These are phyloP conservation scores for Xylaria intraflava DNA, from an alignment of 495 filamentous ascomycete species.

Conservation along the genomic window DNA sequence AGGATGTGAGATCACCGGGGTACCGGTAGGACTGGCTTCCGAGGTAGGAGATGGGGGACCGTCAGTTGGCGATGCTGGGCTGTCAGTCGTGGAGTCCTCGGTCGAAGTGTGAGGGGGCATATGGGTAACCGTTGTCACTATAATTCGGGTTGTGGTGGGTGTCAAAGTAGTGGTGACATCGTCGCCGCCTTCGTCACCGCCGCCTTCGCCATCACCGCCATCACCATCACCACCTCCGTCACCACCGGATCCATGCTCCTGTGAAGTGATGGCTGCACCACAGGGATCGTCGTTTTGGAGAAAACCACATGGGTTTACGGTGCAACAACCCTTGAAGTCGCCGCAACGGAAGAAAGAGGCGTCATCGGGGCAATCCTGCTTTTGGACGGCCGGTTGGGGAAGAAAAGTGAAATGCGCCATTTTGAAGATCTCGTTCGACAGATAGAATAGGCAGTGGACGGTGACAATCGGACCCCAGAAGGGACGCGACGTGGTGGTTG, in stretches of 20 bases:
- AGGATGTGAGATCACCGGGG: neutral
- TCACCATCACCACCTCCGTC: neutral
- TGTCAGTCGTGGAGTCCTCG: neutral
- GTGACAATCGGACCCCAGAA: too few relatives aligned
- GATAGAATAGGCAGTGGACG: too few relatives aligned
- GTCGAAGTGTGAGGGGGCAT: too few relatives aligned
- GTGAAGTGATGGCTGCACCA: neutral
- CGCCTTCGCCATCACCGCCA: too few relatives aligned
- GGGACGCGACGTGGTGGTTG: too few relatives aligned
- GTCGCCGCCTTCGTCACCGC: neutral
- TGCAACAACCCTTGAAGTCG: slow-evolving; percentile 19
- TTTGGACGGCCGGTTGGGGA: neutral
- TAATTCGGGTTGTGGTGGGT: neutral
- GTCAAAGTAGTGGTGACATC: neutral
- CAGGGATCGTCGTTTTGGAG: neutral
- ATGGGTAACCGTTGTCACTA: too few relatives aligned
- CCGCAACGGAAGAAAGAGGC: slow-evolving; percentile 16
- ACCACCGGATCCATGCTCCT: neutral
- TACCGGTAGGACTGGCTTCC: neutral
- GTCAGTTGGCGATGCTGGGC: neutral
- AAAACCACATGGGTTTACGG: slow-evolving; percentile 15
- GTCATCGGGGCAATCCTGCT: neutral
- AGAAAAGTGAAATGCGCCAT: neutral
- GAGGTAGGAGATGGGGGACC: neutral
- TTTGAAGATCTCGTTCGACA: neutral